Base-by-base conservation (phyloP, 1,284 basidiomycete species). In the Afroboletus lepidellus region DNA sequence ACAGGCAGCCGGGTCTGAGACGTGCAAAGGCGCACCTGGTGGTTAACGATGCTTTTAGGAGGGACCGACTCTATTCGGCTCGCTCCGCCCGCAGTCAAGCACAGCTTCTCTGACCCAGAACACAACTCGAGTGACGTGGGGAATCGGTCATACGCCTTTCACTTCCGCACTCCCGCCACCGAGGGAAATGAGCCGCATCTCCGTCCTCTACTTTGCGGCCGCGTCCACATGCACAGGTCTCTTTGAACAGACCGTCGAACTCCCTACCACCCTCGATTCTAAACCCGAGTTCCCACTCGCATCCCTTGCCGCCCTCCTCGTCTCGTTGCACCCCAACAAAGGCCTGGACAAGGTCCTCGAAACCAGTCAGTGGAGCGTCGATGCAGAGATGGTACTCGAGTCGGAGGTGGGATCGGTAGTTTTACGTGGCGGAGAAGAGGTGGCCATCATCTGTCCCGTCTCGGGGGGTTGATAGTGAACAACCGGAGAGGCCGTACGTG, bases 401-500 rank as follows among this genome's bases (percentile, higher is more conserved):
- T 74, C 76, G 3, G 69, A 74, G 12, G 60, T 63, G 11, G 34
- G 3, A 7, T 54, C 67, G 9, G 70, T 78, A n/a, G 51, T 73
- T 13, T 66, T 92, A 41, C 76, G 69, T 36, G 87, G 87, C 9
- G 89, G 88, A 13, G 87, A 92, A 65, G 85, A 89, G 60, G 81
- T 92, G 5, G 89, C 85, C 20, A 77, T 91, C 29, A 92, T 93
- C 43, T 88, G 87, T 58, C 90, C 88, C 6, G 90, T 92, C 1
- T 90, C 86, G 49, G 90, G 91, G 7, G 88, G 88, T 23, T 90
- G 49, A 49, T 41, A 4, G 15, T 16, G 32, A n/a, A 16, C 32
- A 33, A n/a, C n/a, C n/a, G n/a, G n/a, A n/a, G n/a, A n/a, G n/a
- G n/a, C n/a, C n/a, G n/a, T 15, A 33, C 32, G n/a, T 33, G 32